Evolutionary conservation across 1,284 basidiomycete species (phyloP).

Genomic region (Rhizoctonia solani): DNA sequence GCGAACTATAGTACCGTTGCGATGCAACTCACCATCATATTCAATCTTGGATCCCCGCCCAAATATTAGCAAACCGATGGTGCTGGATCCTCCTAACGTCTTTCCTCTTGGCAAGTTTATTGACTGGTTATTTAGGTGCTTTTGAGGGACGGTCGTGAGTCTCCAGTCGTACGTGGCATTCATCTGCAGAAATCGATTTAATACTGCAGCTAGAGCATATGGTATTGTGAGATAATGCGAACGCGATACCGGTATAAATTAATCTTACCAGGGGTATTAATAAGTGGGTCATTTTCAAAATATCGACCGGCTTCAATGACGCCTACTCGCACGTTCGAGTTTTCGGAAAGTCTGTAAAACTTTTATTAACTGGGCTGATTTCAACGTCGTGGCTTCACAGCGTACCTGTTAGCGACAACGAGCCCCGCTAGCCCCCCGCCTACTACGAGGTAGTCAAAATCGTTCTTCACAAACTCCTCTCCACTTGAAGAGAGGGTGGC

Average conservation of each 20-base stretch:
- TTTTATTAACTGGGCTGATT: not conserved
- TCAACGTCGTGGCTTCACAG: not conserved
- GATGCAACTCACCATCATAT: not conserved
- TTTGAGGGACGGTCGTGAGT: constrained; percentile 34
- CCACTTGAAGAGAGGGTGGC: not conserved
- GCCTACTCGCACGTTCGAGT: not conserved
- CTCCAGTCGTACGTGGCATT: constrained; percentile 39
- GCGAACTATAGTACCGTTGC: too few species aligned
- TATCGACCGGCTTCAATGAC: not conserved
- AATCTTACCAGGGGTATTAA: not conserved
- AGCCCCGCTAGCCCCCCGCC: not conserved
- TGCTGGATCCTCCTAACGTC: too few species aligned
- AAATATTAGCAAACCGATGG: constrained; percentile 37
- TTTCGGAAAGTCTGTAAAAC: not conserved
- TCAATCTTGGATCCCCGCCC: not conserved
- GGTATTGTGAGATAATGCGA: not conserved
- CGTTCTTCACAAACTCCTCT: not conserved
- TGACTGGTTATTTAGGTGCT: not conserved
- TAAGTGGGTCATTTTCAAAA: not conserved
- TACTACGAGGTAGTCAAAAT: not conserved
- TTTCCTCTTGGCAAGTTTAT: not conserved
- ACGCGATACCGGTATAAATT: not conserved
- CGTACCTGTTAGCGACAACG: not conserved
- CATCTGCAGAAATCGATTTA: constrained; percentile 31
- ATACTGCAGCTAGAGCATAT: constrained; percentile 28